A percentile compares a stretch with the other conserved stretches of the same genome.
Evolutionary conservation across 768 basidiomycete species (phyloP).

Genomic region (Ramaria sp.): DNA sequence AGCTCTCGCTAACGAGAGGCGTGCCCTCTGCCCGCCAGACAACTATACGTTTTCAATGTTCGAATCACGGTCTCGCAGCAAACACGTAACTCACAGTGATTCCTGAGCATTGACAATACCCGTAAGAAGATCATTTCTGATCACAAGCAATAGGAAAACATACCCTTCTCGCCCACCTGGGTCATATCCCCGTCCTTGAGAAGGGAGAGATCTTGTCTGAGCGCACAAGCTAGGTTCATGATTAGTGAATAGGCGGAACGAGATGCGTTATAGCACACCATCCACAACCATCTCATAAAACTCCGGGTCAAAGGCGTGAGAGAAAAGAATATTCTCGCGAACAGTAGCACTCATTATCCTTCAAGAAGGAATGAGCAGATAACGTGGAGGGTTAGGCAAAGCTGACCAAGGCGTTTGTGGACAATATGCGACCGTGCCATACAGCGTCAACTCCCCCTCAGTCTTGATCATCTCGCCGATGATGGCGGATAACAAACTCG

Average conservation of each 20-base stretch:
- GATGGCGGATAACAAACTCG: constrained; percentile 66
- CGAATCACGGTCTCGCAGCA: constrained; percentile 5
- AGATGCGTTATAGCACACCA: constrained; percentile 29
- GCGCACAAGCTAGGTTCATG: constrained; percentile 57
- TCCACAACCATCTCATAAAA: constrained; percentile 80
- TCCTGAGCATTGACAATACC: constrained; percentile 21
- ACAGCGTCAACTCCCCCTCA: constrained; percentile 62
- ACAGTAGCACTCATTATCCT: constrained; percentile 83
- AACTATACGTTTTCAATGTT: constrained; percentile 31
- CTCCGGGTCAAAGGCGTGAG: constrained; percentile 73
- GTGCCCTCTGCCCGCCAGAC: constrained; percentile 78
- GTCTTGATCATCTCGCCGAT: constrained; percentile 78
- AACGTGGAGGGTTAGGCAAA: not conserved
- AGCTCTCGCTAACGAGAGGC: constrained; percentile 75
- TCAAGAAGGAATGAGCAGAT: not conserved
- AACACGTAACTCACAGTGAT: constrained; percentile 40
- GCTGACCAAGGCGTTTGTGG: constrained; percentile 77
- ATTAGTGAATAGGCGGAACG: not conserved
- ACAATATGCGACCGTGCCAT: constrained; percentile 71
- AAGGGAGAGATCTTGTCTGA: constrained; percentile 68
- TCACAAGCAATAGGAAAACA: constrained; percentile 9
- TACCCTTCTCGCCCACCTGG: constrained; percentile 79
- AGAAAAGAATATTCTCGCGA: constrained; percentile 87
- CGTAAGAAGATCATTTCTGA: not conserved
- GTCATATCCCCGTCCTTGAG: constrained; percentile 77